These are phyloP conservation scores for Zygoascus bituminiphila DNA, from an alignment of 805 yeast species.

Conservation along the genomic window DNA sequence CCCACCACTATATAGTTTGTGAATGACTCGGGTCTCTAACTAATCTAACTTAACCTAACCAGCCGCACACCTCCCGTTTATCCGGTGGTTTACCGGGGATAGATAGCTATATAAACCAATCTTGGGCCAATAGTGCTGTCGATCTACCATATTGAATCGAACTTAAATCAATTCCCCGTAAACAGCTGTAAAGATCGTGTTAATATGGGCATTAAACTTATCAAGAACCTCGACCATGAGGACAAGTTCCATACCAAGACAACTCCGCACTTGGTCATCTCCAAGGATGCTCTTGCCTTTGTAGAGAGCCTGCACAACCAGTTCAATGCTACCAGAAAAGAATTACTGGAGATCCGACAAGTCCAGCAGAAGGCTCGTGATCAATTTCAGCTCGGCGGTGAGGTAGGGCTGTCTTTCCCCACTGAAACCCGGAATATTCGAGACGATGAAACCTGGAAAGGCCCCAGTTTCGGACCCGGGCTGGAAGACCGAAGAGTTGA, in stretches of 20 bases:
- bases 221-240: neutral
- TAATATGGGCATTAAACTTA: conserved; percentile 7
- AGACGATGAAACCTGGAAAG: conserved; percentile 58
- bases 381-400: conserved; percentile 32
- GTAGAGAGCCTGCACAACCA: conserved; percentile 56
- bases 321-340: conserved; percentile 46
- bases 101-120: too few relatives aligned
- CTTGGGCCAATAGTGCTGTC: too few relatives aligned
- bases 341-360: conserved; percentile 46
- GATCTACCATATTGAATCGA: too few relatives aligned
- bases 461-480: conserved; percentile 59
- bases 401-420: conserved; percentile 23
- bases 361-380: conserved; percentile 47
- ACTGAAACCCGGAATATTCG: conserved; percentile 40
- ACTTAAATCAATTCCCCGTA: too few relatives aligned
- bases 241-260: conserved; percentile 1
- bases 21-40: neutral
- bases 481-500: conserved; percentile 61
- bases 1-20: neutral
- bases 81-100: too few relatives aligned
- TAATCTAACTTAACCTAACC: neutral
- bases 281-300: conserved; percentile 53
- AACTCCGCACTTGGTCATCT: conserved; percentile 43
- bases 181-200: too few relatives aligned
- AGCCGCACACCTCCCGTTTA: too few relatives aligned